phyloP scores from a whole-genome alignment of 352 stramenopile genomes.

The Phytophthora chlamydospora region DNA sequence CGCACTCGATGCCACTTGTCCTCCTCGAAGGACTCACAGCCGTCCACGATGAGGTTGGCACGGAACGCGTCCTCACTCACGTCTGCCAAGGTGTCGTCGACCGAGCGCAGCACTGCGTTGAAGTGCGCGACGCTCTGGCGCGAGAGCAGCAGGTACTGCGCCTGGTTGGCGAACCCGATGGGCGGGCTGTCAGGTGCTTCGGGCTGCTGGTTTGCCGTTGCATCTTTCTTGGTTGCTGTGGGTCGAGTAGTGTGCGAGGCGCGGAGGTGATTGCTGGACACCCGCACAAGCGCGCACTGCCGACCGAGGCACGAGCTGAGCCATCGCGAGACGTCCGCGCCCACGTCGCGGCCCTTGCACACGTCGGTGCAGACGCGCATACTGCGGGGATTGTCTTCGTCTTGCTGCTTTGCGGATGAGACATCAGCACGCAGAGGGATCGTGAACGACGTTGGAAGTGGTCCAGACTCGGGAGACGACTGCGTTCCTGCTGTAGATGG shows the following conservation, averaged over 20 bases:
- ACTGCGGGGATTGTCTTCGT: slow-evolving; percentile 30
- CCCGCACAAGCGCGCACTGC: slow-evolving; percentile 73
- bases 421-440: slow-evolving; percentile 43
- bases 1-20: slow-evolving; percentile 64
- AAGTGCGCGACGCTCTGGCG: slow-evolving; percentile 58
- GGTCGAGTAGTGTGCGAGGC: slow-evolving; percentile 23
- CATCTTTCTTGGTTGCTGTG: background rate
- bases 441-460: slow-evolving; percentile 28
- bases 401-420: slow-evolving; percentile 21
- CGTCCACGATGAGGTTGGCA: slow-evolving; percentile 76
- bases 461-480: slow-evolving; percentile 8
- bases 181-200: slow-evolving; percentile 13
- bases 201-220: background rate
- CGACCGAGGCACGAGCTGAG: slow-evolving; percentile 66
- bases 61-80: slow-evolving; percentile 75
- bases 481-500: slow-evolving; percentile 7
- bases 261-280: slow-evolving; percentile 53
- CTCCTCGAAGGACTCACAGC: slow-evolving; percentile 73
- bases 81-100: slow-evolving; percentile 26
- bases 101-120: slow-evolving; percentile 46
- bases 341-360: slow-evolving; percentile 61
- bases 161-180: slow-evolving; percentile 82
- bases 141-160: slow-evolving; percentile 72
- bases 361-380: slow-evolving; percentile 60
- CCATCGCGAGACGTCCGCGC: slow-evolving; percentile 62